A percentile compares a stretch with the other conserved stretches of the same genome.
Evolutionary conservation across 75 land plant genomes (phyloP).

Genomic region (Sequoia sempervirens): DNA sequence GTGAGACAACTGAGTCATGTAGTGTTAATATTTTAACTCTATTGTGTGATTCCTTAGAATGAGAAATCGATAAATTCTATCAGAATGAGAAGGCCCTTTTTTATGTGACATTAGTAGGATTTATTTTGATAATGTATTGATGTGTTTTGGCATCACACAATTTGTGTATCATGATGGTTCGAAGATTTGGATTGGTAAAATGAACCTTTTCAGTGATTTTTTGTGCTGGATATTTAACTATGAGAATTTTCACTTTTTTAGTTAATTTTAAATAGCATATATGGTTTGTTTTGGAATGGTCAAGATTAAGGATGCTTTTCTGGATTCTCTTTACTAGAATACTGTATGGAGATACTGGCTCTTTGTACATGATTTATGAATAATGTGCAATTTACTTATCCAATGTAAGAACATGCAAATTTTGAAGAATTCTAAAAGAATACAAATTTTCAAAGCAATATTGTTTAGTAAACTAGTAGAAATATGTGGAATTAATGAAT

Average conservation of each 20-base stretch:
- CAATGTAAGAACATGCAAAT: background rate
- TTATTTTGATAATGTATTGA: background rate
- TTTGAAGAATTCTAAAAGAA: background rate
- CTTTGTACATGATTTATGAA: background rate
- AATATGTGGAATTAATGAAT: slow-evolving; percentile 1
- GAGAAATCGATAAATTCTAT: background rate
- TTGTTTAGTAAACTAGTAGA: background rate
- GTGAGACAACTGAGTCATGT: background rate
- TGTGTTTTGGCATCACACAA: background rate
- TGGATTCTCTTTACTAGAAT: background rate
- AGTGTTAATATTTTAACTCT: background rate
- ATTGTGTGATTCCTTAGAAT: background rate
- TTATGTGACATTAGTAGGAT: background rate
- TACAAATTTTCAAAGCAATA: background rate
- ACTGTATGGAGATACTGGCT: background rate
- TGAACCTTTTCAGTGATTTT: background rate
- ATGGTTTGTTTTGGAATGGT: background rate
- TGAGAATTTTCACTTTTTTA: background rate
- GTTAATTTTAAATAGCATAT: background rate
- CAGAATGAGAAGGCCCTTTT: background rate
- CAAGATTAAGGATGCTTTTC: background rate
- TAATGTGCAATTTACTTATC: background rate
- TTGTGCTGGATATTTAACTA: background rate
- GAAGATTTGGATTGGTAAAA: background rate
- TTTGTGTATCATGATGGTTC: background rate